Base-by-base conservation (phyloP, 2,329 filamentous ascomycete genomes). In the Periglandula ipomoeae region DNA sequence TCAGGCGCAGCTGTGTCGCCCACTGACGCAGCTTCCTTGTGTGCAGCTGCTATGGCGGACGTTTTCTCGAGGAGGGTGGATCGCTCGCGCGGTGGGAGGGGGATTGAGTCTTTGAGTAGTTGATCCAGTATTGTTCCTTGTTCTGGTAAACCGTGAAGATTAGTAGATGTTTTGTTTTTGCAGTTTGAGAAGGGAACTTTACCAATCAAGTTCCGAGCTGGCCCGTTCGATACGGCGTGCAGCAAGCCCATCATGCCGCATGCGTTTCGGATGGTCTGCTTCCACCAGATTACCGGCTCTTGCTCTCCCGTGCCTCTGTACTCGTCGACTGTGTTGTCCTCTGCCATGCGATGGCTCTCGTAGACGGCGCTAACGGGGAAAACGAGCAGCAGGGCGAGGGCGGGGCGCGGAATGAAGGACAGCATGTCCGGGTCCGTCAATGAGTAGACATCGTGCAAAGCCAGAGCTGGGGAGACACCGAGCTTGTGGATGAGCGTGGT, bases 181-280 rank as follows among this genome's bases (percentile, higher is more conserved):
- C 24, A 35, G 30, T n/a, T 69, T 8, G 58, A 69, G 13, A 23
- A 19, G 13, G 23, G 10, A 22, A 41, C 15, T 59, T 51, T 64
- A 71, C 77, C 66, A 48, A 95, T 78, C 47, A 83, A 78, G 3
- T 70, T 67, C 49, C 77, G 70, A 1, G 87, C 84, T 1, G 76
- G 74, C 0, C 89, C 89, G 65, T 97, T 98, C 41, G 76, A 76
- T 0, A 88, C 79, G 17, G 84, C 86, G 63, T 97, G 93, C 41
- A 97, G 65, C 24, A 97, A 68, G 0, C 87, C 93, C 72, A 96
- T 95, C 40, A 95, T 70, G 0, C 91, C 91, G 65, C 91, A 97
- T 1, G 91, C 89, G 64, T 97, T 95, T 52, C 86, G 79, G 59
- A 97, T 96, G 0, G 90, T 97, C 71, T 97, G 91, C 58, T 81